These are phyloP conservation scores for Penicillium samsonianum DNA, from an alignment of 495 filamentous ascomycete species.

Conservation along the genomic window DNA sequence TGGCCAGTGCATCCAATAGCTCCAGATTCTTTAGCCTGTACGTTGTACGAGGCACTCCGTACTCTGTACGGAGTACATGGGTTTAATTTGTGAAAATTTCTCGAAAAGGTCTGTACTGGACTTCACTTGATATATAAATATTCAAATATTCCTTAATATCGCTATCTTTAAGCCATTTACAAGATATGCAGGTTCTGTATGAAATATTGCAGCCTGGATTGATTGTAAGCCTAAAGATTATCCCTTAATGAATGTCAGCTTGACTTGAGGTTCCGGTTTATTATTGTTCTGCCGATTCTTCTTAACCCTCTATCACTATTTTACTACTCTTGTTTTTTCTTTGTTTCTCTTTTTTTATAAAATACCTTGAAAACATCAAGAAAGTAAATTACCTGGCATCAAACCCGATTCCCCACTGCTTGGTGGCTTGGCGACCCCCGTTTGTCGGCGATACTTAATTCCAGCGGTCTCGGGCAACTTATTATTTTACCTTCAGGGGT, in stretches of 20 bases:
- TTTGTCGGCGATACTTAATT: slow-evolving; percentile 37
- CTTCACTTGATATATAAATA: not conserved
- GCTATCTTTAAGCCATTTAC: not conserved
- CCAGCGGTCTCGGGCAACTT: slow-evolving; percentile 28
- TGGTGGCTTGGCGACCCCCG: slow-evolving; percentile 30
- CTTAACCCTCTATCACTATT: not conserved
- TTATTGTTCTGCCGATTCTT: slow-evolving; percentile 5
- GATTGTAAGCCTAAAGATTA: not conserved
- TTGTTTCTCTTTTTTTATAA: not conserved
- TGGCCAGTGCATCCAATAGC: not conserved
- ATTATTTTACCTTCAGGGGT: slow-evolving; percentile 38
- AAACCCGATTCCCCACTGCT: slow-evolving; percentile 15
- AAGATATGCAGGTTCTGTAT: not conserved
- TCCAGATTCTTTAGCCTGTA: not conserved
- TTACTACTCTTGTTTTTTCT: too few relatives aligned
- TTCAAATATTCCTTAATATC: not conserved
- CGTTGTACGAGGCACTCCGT: too few relatives aligned
- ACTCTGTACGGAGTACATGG: too few relatives aligned
- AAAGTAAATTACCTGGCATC: not conserved
- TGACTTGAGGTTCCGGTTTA: not conserved
- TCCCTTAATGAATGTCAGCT: not conserved
- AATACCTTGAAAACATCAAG: too few relatives aligned
- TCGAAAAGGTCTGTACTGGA: too few relatives aligned
- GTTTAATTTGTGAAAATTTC: too few relatives aligned
- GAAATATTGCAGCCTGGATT: not conserved